Base-by-base conservation (phyloP, 2,329 filamentous ascomycete genomes). In the Calonectria crousiana region DNA sequence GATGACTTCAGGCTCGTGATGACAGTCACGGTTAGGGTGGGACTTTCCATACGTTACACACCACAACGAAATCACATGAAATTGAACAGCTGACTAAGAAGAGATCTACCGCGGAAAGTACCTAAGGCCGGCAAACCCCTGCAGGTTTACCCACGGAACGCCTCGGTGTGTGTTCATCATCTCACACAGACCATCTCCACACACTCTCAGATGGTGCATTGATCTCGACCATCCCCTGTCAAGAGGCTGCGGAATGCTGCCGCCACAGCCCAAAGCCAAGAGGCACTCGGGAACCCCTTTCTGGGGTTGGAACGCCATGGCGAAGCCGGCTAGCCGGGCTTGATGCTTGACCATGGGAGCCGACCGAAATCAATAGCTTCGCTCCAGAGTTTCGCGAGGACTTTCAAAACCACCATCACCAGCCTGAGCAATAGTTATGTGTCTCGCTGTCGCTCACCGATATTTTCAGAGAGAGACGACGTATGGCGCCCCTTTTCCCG, bases 181-280 rank as follows among this genome's bases (percentile, higher is more conserved):
- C n/a, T 13, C 34, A 51, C 70, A 53, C 74, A 58, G 47, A 64
- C 62, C 68, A 72, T 69, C 76, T 69, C 74, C 67, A 65, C 58
- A 53, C 60, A 38, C 34, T 56, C 49, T n/a, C 30, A 75, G 72
- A 73, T 74, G 67, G 67, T 38, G 73, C 72, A 70, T 71, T 77
- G 75, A 78, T 79, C 78, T 74, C 67, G 34, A 56, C 68, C 53
- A 52, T 49, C 72, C 78, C 78, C 74, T 80, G 76, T 76, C 67
- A 65, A 76, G 72, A 78, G 76, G 79, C 78, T 80, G 79, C 79
- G 79, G 79, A 81, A 81, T 77, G 75, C 77, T 81, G 71, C 79
- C 79, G 76, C 78, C 79, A 80, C 79, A 74, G 60, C 67, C 52
- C 62, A 74, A 74, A 76, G 76, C 78, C 73, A 80, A 79, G 73